Base-by-base conservation (phyloP, 768 basidiomycete species). In the Gloeopeniophorella convolvens region DNA sequence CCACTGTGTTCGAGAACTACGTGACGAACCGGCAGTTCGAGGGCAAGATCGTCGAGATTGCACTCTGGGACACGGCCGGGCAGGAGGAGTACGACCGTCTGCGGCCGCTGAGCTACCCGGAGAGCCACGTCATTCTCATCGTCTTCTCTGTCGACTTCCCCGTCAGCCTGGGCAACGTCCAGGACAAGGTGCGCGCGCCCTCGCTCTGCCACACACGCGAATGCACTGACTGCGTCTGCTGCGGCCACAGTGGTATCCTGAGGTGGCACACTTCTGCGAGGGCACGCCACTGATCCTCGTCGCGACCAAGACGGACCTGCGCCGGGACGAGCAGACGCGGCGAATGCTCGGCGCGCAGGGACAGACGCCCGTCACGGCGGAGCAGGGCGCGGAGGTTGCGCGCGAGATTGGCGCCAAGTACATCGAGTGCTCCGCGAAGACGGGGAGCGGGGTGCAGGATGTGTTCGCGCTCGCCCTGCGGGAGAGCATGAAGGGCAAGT, bases 51-150 rank as follows among this genome's bases (percentile, higher is more conserved):
- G 82, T 99, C 54, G 91, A 96, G 63, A 78, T 99, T 35, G 95
- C 96, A n/a, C 75, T 99, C 15, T 99, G 95, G 92, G 93, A 97
- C 68, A 97, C 93, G 1, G 93, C 93, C 1, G 93, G 93, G 23
- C 93, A 96, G 66, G 93, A 97, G 69, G 93, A 97, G 70, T 97
- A 96, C 68, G 91, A 94, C 66, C 78, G 88, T 55, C 76, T 93
- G 48, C 77, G 89, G 58, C 88, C 89, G 16, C 73, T 92, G 55
- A 87, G 84, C 65, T 91, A 92, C 59, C 88, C 89, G 16, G 89
- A 92, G 66, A 86, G 83, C 73, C 79, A 90, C 62, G 88, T 91
- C 51, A 90, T 95, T 60, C 84, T 95, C 59, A 89, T 95, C 59
- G 91, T 94, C 24, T 96, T 95, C 72, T 91, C 89, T 10, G 73